Evolutionary conservation across 2,329 filamentous ascomycete species (phyloP), one percentile per base, ranked within the genome.

Genomic region (Beauveria brongniartii): DNA sequence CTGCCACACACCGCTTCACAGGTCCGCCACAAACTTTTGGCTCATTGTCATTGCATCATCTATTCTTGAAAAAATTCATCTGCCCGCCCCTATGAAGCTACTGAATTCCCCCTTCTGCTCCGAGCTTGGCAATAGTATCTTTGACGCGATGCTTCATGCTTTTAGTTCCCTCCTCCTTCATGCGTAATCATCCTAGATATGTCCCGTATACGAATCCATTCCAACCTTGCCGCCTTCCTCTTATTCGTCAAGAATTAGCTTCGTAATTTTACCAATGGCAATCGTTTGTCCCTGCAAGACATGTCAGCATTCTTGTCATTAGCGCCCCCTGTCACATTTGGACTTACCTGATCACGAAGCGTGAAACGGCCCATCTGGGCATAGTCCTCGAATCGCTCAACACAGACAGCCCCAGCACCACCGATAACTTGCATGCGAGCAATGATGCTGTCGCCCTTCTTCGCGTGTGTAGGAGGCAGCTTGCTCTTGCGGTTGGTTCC

Each of bases 201-300:
- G 14, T 55, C 43, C 28, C 51, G n/a, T 54, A 57, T 41, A 43
- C 34, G 30, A 47, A 41, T 58, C 52, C 18, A 30, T 43, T 53
- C 30, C 22, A 30, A 16, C 30, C 5, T 48, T n/a, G 7, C 24
- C 28, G 14, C 41, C 16, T n/a, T 51, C 34, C 26, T 18, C 44
- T 63, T 58, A 53, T 0, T 74, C 73, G 20, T 77, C 74, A 8
- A 71, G 77, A 68, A 85, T 80, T 65, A 99, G 83, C 82, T 92
- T 97, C 63, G 91, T 97, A 74, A 99, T 95, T 84, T 99, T 99
- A 71, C 94, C 94, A 78, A 99, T 99, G 61, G 94, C 94, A 79
- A 99, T 97, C 0, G 94, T 99, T 89, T 97, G 93, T 69, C 94
- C 94, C 87, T 97, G 71, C 59, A 72, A 60, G 24, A 40, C 68